Evolutionary conservation across 441 rosid species (phyloP).

Genomic region (Populus hybrid): DNA sequence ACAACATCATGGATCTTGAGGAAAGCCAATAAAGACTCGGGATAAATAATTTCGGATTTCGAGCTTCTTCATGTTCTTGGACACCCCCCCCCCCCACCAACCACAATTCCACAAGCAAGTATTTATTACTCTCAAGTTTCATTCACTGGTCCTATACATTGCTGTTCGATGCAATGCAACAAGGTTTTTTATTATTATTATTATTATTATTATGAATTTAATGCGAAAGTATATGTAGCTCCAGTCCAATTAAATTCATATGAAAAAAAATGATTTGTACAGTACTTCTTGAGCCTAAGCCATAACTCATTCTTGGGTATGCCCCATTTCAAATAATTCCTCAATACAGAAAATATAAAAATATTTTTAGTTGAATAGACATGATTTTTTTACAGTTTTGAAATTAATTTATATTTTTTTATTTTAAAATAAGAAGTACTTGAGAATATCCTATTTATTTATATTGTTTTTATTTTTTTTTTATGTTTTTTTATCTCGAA

Average conservation of each 20-base stretch:
- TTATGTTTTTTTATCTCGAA: too few species aligned
- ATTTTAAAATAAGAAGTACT: too few species aligned
- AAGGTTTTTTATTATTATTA: background rate
- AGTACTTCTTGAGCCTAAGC: background rate
- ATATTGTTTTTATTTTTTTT: too few species aligned
- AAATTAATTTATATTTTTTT: too few species aligned
- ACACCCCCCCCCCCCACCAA: too few species aligned
- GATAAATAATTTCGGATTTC: background rate
- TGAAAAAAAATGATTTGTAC: too few species aligned
- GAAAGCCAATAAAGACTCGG: background rate
- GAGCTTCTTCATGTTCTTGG: background rate
- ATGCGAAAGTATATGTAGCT: background rate
- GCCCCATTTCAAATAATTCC: background rate
- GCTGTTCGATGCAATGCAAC: background rate
- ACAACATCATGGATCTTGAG: too few species aligned
- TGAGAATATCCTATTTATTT: too few species aligned
- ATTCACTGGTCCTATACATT: background rate
- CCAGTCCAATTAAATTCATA: background rate
- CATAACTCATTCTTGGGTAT: background rate
- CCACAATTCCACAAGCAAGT: background rate
- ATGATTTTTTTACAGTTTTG: too few species aligned
- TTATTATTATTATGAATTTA: background rate
- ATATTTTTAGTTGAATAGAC: too few species aligned
- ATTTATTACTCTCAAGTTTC: background rate
- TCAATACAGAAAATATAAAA: too few species aligned